Conservation (phyloP, 73 alveolate genomes). For the Uronychia binucleata region DNA sequence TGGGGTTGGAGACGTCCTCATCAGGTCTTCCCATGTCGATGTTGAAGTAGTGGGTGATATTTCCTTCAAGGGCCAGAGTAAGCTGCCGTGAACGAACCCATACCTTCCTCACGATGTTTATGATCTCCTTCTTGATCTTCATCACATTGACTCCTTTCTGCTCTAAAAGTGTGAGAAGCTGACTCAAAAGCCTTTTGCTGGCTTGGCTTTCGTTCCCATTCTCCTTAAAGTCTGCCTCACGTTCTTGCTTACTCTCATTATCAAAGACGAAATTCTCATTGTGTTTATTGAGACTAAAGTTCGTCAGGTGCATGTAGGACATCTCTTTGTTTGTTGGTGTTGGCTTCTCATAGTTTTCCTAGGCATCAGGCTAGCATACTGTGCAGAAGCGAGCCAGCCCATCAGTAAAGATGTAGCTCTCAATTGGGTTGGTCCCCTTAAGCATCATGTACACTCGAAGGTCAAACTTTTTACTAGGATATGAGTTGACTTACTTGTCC, state of each 20-base stretch:
- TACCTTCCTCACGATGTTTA: not conserved
- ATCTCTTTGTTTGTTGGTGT: not conserved
- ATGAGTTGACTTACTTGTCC: slow-evolving; percentile 48
- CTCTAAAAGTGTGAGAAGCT: not conserved
- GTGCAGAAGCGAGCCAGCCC: not conserved
- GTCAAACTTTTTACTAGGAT: not conserved
- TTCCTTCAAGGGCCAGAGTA: not conserved
- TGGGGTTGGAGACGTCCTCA: not conserved
- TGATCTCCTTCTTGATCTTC: not conserved
- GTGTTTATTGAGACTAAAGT: not conserved
- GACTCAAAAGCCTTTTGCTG: not conserved
- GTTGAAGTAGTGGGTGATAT: not conserved
- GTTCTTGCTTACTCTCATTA: not conserved
- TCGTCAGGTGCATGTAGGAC: not conserved
- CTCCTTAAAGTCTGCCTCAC: not conserved
- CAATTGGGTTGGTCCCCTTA: not conserved
- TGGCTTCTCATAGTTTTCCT: not conserved
- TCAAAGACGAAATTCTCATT: not conserved
- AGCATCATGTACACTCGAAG: slow-evolving; percentile 2
- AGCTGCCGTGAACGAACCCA: not conserved
- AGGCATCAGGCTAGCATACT: not conserved
- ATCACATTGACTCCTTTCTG: not conserved
- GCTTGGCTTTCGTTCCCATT: not conserved
- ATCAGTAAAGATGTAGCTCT: not conserved
- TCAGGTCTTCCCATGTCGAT: slow-evolving; percentile 1